These are phyloP conservation scores for Aspergillus sergii DNA, from an alignment of 2,329 filamentous ascomycete genomes.

Conservation along the genomic window DNA sequence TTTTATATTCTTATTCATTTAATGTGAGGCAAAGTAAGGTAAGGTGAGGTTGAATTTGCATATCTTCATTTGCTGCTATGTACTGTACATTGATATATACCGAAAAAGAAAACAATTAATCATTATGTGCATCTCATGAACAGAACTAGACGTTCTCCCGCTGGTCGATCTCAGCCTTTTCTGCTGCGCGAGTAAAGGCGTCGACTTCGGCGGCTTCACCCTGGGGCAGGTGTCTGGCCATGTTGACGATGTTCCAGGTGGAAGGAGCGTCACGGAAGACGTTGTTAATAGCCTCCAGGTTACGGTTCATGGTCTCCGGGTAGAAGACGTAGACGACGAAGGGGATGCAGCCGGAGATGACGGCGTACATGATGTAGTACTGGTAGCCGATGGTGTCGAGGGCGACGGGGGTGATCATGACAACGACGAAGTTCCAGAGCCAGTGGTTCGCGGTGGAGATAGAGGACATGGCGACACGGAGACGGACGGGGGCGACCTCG, in stretches of 20 bases:
- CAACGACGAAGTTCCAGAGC: slow-evolving; percentile 64
- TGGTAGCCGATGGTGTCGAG: slow-evolving; percentile 56
- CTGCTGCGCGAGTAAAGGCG: slow-evolving; percentile 11
- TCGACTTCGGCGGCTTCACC: slow-evolving; percentile 23
- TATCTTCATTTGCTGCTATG: neutral
- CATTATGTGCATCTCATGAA: neutral
- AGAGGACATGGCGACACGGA: slow-evolving; percentile 57
- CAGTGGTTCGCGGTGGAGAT: slow-evolving; percentile 65
- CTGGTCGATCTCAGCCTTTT: slow-evolving; percentile 22
- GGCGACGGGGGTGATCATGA: slow-evolving; percentile 64
- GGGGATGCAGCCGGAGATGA: slow-evolving; percentile 48
- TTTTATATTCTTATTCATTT: too few species aligned
- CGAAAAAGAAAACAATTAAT: neutral
- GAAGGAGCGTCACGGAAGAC: slow-evolving; percentile 50
- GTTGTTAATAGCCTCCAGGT: slow-evolving; percentile 68
- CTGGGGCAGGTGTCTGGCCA: slow-evolving; percentile 25
- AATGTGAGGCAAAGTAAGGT: too few species aligned
- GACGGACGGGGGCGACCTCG: slow-evolving; percentile 54
- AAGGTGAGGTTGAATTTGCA: too few species aligned
- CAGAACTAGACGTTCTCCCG: slow-evolving; percentile 19
- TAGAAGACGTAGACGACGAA: slow-evolving; percentile 59
- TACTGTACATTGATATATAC: neutral
- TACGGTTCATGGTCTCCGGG: slow-evolving; percentile 59
- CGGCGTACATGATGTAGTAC: slow-evolving; percentile 57
- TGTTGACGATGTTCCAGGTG: slow-evolving; percentile 26